Conservation (phyloP, 1,284 basidiomycete species). For the Ustilago sp. region DNA sequence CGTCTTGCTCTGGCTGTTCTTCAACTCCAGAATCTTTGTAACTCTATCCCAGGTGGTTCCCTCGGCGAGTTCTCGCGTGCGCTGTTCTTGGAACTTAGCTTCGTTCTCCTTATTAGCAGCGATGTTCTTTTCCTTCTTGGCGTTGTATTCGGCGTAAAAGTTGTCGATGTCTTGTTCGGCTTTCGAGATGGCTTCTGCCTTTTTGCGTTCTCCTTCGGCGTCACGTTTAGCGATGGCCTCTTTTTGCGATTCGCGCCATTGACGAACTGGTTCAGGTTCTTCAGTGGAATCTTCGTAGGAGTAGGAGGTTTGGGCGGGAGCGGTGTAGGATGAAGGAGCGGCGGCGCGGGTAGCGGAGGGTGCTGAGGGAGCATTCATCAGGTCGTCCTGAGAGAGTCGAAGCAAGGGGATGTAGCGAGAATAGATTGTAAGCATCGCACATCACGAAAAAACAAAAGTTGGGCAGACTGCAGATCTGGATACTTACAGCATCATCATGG, state of each 20-base stretch:
- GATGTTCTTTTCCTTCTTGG: conserved; percentile 91
- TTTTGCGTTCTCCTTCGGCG: conserved; percentile 81
- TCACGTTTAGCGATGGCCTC: conserved; percentile 85
- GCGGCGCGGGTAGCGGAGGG: conserved; percentile 14
- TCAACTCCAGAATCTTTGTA: conserved; percentile 84
- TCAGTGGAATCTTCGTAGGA: conserved; percentile 48
- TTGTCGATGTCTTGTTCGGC: conserved; percentile 94
- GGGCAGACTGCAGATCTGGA: too few species aligned
- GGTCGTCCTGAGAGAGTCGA: conserved; percentile 57
- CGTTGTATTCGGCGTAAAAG: conserved; percentile 94
- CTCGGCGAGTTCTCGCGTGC: conserved; percentile 82
- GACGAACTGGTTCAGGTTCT: conserved; percentile 66
- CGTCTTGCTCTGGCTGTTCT: conserved; percentile 96
- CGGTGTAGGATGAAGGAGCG: conserved; percentile 4
- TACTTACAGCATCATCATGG: conserved; percentile 38
- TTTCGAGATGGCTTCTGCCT: conserved; percentile 86
- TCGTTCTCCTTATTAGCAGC: conserved; percentile 96
- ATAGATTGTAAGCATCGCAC: not conserved
- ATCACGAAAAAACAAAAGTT: not conserved
- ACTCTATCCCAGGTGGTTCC: conserved; percentile 98
- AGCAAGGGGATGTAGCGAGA: not conserved
- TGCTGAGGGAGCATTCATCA: conserved; percentile 69
- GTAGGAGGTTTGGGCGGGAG: conserved; percentile 31
- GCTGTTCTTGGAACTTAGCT: conserved; percentile 79
- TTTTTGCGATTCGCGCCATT: conserved; percentile 89